Conservation (phyloP, 192 early-diverging fungal species). For the Pecoramyces ruminantium region DNA sequence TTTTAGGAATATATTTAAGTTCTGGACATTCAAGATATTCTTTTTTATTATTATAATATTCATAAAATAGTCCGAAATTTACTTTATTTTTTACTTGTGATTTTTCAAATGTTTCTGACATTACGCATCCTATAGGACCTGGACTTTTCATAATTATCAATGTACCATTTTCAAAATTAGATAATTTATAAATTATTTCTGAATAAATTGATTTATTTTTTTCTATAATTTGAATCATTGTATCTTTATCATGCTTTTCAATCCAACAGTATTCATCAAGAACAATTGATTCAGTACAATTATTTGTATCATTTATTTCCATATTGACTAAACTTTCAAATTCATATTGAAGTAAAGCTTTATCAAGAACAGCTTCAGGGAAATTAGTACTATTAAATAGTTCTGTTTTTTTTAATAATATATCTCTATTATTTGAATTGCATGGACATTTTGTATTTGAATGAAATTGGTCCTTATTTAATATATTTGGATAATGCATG, state of each 20-base stretch:
- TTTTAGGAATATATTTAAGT: background rate
- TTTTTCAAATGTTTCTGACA: background rate
- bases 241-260: background rate
- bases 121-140: background rate
- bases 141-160: background rate
- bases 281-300: background rate
- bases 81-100: background rate
- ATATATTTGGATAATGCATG: background rate
- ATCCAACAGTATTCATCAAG: background rate
- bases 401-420: background rate
- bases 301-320: background rate
- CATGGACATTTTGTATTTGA: background rate
- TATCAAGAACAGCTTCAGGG: background rate
- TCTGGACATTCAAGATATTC: background rate
- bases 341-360: background rate
- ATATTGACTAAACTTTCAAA: background rate
- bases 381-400: background rate
- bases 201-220: background rate
- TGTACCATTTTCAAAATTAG: background rate
- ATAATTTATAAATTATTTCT: background rate
- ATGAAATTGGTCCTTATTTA: background rate
- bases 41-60: background rate
- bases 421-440: background rate
- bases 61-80: background rate
- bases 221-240: background rate